These are phyloP conservation scores for Paramarasmius palmivorus DNA, from an alignment of 1,284 basidiomycete genomes.

Conservation along the genomic window DNA sequence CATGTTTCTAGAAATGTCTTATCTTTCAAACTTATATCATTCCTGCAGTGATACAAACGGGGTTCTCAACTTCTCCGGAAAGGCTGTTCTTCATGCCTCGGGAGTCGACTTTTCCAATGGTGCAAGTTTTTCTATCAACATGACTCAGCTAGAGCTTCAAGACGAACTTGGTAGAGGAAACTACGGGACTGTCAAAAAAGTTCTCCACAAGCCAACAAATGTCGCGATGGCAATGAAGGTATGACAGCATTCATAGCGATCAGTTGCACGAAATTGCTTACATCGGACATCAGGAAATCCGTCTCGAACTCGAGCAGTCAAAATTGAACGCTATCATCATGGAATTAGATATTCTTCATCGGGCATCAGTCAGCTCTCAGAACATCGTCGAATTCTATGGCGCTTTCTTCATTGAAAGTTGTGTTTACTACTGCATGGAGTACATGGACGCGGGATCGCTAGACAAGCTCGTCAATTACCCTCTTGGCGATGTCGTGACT, in stretches of 20 bases:
- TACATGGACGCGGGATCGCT: slow-evolving; percentile 97
- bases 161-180: slow-evolving; percentile 96
- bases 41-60: slow-evolving; percentile 85
- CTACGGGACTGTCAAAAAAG: slow-evolving; percentile 97
- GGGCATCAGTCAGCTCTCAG: slow-evolving; percentile 71
- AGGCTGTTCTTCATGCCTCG: slow-evolving; percentile 89
- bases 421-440: slow-evolving; percentile 99
- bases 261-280: slow-evolving; percentile 11
- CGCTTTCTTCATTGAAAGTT: slow-evolving; percentile 98
- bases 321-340: slow-evolving; percentile 97
- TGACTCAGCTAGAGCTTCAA: slow-evolving; percentile 89
- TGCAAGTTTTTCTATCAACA: slow-evolving; percentile 92
- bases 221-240: slow-evolving; percentile 99
- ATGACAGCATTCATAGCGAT: slow-evolving; percentile 7
- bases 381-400: slow-evolving; percentile 99
- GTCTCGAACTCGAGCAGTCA: slow-evolving; percentile 93
- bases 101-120: slow-evolving; percentile 97
- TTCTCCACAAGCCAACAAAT: slow-evolving; percentile 91
- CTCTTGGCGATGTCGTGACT: slow-evolving; percentile 24
- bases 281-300: slow-evolving; percentile 78
- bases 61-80: slow-evolving; percentile 89
- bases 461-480: slow-evolving; percentile 71
- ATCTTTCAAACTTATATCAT: slow-evolving; percentile 10
- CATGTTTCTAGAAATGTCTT: slow-evolving; percentile 9
- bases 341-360: slow-evolving; percentile 97